Base-by-base conservation (phyloP, 345 rosid genomes). In the Salix suchowensis region DNA sequence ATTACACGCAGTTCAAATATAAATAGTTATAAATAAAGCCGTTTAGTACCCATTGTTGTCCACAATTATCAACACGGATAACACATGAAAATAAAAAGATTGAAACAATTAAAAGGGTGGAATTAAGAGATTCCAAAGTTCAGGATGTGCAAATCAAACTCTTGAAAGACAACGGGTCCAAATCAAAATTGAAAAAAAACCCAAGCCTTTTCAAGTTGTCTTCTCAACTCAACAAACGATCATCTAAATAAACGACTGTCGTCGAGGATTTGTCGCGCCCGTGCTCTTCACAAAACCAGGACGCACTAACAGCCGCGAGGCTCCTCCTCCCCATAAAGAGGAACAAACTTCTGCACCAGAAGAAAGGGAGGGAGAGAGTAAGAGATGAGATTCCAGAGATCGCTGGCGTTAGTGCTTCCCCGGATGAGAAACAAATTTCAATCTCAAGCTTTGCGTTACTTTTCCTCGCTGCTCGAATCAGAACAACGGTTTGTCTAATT, bases 391-490 rank as follows among this genome's bases (percentile, higher is more conserved):
- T 75, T 75, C 42, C 72, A 75, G 15, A 75, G 24, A 18, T 16
- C 28, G 60, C 23, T 68, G 46, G 72, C 4, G 67, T 24, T 26
- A 37, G 70, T 72, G 39, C 32, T 67, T 67, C 32, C 52, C 26
- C 23, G 26, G 42, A 52, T 26, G 7, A 54, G 36, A 48, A 67
- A 52, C 24, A 36, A n/a, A 66, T 58, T 68, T 58, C 74, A 68
- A 19, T 66, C 65, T 24, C 72, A 75, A 50, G 71, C 60, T 36
- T 58, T 48, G 4, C 74, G 44, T 40, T 42, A 1, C 67, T 68
- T 76, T 44, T 76, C 74, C 46, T 76, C 74, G 11, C 58, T 68
- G 19, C 40, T 54, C 34, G 67, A 76, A 16, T 18, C 73, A 67
- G 36, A 18, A 58, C 64, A 24, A 50, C 26, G 15, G 36, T 70